Conservation (phyloP, 2,329 filamentous ascomycete genomes). For the Fusarium ambrosium region DNA sequence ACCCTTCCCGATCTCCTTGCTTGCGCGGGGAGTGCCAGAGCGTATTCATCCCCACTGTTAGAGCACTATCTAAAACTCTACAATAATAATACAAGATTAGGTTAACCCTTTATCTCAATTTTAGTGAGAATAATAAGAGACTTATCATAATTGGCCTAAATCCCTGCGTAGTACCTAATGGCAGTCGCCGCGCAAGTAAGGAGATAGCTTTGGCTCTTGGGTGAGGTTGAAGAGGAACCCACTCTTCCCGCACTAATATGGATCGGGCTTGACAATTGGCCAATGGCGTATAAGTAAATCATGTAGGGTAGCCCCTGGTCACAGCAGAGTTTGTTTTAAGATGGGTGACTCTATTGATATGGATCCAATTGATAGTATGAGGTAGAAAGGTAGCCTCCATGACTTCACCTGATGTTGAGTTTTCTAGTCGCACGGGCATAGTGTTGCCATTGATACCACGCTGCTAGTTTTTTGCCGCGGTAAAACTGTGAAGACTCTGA, state of each 20-base stretch:
- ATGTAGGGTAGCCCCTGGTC: constrained; percentile 9
- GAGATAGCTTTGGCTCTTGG: neutral
- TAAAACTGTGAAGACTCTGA: neutral
- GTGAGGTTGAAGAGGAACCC: neutral
- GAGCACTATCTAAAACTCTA: too few species aligned
- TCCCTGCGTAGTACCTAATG: too few species aligned
- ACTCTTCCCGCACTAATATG: constrained; percentile 1
- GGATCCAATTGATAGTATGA: neutral
- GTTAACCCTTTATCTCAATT: too few species aligned
- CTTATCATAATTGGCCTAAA: too few species aligned
- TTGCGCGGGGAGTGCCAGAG: too few species aligned
- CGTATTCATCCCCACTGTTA: too few species aligned
- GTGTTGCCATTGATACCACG: neutral
- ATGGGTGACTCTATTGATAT: neutral
- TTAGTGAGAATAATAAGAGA: too few species aligned
- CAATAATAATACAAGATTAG: too few species aligned
- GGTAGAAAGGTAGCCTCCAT: neutral
- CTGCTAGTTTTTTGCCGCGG: neutral
- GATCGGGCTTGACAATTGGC: constrained; percentile 2
- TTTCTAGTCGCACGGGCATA: neutral
- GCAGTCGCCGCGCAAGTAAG: too few species aligned
- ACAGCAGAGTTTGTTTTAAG: neutral
- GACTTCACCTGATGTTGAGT: neutral
- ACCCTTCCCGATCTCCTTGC: neutral
- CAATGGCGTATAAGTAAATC: constrained; percentile 31